Conservation (phyloP, 441 rosid genomes). For the Bocquillonia castaneifolia region DNA sequence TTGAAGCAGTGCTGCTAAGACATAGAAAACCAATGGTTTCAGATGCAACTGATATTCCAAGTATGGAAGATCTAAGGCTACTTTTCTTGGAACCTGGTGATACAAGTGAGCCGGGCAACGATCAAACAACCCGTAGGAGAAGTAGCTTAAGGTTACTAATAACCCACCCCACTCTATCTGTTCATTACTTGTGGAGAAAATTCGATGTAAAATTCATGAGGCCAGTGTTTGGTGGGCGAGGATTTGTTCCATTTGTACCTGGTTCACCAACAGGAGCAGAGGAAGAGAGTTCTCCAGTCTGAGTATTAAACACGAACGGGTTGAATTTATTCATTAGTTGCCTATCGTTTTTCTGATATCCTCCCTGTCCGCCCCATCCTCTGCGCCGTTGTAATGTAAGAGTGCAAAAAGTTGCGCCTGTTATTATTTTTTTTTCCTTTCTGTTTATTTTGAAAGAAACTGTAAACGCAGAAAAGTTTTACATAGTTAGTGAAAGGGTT, state of each 20-base stretch:
- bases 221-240: constrained; percentile 73
- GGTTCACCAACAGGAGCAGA: constrained; percentile 65
- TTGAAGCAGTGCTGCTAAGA: constrained; percentile 41
- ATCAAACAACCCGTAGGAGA: constrained; percentile 16
- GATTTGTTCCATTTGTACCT: constrained; percentile 72
- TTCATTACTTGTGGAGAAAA: constrained; percentile 62
- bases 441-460: too few species aligned
- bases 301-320: neutral
- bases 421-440: too few species aligned
- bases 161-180: constrained; percentile 45
- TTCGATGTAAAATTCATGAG: constrained; percentile 67
- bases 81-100: constrained; percentile 44
- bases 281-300: constrained; percentile 28
- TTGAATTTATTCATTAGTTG: too few species aligned
- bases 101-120: constrained; percentile 26
- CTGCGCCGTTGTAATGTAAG: too few species aligned
- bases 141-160: constrained; percentile 47
- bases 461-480: too few species aligned
- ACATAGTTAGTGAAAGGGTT: too few species aligned
- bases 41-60: constrained; percentile 37
- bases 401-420: too few species aligned
- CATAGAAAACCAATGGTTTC: constrained; percentile 33
- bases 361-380: too few species aligned
- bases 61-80: constrained; percentile 51
- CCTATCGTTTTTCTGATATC: too few species aligned